phyloP scores from a whole-genome alignment of 169 alveolate genomes.

The Plasmodium chabaudi region DNA sequence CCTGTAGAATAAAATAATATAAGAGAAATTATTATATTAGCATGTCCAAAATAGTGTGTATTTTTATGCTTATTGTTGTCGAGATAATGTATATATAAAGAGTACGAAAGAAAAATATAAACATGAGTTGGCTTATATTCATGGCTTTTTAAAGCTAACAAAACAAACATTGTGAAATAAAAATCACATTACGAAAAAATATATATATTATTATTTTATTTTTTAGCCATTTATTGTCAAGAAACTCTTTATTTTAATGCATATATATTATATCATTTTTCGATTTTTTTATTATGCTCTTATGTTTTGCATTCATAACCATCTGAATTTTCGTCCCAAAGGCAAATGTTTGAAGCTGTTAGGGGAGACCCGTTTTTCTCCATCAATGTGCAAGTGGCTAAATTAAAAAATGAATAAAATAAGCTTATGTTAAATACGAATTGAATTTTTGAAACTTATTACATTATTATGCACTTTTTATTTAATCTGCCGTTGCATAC shows the following conservation, averaged over 20 bases:
- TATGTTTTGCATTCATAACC: constrained; percentile 58
- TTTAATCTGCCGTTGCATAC: no score
- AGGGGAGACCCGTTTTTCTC: constrained; percentile 87
- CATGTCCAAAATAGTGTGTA: not conserved
- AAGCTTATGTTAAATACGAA: constrained; percentile 5
- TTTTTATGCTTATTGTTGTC: no score
- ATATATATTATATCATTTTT: not conserved
- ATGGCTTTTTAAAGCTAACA: no score
- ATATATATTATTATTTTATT: no score
- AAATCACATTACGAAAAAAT: no score
- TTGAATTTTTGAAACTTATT: not conserved
- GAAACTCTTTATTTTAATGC: no score
- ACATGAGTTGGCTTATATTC: no score
- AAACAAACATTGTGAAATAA: no score
- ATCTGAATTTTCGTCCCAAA: constrained; percentile 87
- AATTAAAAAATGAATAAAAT: constrained; percentile 37
- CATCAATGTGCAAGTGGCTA: constrained; percentile 86
- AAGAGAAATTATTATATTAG: not conserved
- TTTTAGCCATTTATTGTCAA: no score
- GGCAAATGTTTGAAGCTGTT: constrained; percentile 87
- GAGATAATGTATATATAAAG: no score
- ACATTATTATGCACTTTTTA: not conserved
- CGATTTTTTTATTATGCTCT: not conserved
- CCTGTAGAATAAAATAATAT: constrained; percentile 61
- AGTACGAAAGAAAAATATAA: no score